Conservation (phyloP, 2,329 filamentous ascomycete genomes). For the Aspergillus sp. region DNA sequence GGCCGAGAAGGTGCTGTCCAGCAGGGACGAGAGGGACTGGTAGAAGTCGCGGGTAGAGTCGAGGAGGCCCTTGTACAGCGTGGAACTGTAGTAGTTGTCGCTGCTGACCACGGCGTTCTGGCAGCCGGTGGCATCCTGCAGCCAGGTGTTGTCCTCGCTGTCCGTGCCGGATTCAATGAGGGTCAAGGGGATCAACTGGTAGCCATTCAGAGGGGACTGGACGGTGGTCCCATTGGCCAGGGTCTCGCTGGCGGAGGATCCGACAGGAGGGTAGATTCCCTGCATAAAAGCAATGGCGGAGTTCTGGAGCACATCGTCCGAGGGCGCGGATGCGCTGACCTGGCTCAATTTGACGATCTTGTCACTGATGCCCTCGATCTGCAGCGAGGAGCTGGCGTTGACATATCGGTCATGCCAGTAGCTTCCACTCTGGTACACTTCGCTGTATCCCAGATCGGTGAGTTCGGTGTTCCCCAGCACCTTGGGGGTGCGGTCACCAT, state of each 20-base stretch:
- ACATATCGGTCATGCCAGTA: constrained; percentile 81
- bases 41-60: constrained; percentile 56
- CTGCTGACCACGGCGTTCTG: constrained; percentile 56
- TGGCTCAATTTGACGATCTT: constrained; percentile 68
- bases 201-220: constrained; percentile 70
- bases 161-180: constrained; percentile 60
- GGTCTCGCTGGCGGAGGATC: constrained; percentile 54
- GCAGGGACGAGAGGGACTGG: constrained; percentile 48
- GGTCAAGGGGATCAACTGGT: constrained; percentile 78
- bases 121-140: constrained; percentile 58
- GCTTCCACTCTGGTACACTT: constrained; percentile 70
- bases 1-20: constrained; percentile 52
- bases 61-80: constrained; percentile 49
- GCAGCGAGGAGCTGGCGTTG: constrained; percentile 54
- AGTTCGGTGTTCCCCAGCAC: constrained; percentile 67
- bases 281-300: constrained; percentile 80
- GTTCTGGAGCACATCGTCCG: constrained; percentile 75
- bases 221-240: constrained; percentile 70
- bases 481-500: constrained; percentile 86
- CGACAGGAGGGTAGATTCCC: constrained; percentile 79
- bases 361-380: constrained; percentile 65
- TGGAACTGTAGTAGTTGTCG: constrained; percentile 57
- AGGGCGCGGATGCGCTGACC: constrained; percentile 68
- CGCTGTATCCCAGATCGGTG: constrained; percentile 74
- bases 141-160: constrained; percentile 56